Conservation (phyloP, 2,329 filamentous ascomycete genomes). For the Furcasterigmium sp. region DNA sequence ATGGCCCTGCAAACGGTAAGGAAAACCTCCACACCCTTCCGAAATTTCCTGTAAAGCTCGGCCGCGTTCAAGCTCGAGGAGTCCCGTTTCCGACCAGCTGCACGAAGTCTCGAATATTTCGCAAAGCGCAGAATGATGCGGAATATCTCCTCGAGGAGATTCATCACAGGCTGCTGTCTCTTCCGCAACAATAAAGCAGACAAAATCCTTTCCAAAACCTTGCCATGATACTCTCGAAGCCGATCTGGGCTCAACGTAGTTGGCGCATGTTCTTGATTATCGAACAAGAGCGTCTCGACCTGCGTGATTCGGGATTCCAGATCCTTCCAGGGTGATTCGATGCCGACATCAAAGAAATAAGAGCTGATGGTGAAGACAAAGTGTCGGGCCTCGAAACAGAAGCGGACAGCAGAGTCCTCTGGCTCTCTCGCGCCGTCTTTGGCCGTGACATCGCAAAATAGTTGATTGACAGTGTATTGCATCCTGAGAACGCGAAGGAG, state of each 20-base stretch:
- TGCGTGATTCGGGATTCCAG: slow-evolving; percentile 63
- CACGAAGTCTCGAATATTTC: slow-evolving; percentile 36
- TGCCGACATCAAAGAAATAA: slow-evolving; percentile 76
- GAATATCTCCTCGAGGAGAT: slow-evolving; percentile 73
- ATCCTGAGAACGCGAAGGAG: slow-evolving; percentile 74
- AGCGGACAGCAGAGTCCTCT: slow-evolving; percentile 38
- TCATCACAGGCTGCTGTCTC: slow-evolving; percentile 67
- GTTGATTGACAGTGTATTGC: slow-evolving; percentile 65
- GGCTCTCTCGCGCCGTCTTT: slow-evolving; percentile 23
- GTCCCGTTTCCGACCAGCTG: slow-evolving; percentile 14
- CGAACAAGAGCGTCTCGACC: slow-evolving; percentile 51
- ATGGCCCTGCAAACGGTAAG: slow-evolving; percentile 65
- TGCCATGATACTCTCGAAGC: slow-evolving; percentile 65
- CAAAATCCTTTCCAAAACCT: slow-evolving; percentile 70
- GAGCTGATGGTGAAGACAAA: slow-evolving; percentile 68
- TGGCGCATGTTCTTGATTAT: slow-evolving; percentile 32
- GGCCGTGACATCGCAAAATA: slow-evolving; percentile 53
- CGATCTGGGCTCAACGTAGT: slow-evolving; percentile 57
- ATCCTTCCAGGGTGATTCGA: slow-evolving; percentile 65
- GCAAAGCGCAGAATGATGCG: slow-evolving; percentile 66
- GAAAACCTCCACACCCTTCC: slow-evolving; percentile 69
- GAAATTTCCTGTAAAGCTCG: slow-evolving; percentile 59
- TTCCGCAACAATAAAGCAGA: slow-evolving; percentile 68
- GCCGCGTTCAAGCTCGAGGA: slow-evolving; percentile 15
- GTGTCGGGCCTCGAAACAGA: slow-evolving; percentile 73